Evolutionary conservation across 2,329 filamentous ascomycete genomes (phyloP).

Genomic region (Dothideomycetes sp.): DNA sequence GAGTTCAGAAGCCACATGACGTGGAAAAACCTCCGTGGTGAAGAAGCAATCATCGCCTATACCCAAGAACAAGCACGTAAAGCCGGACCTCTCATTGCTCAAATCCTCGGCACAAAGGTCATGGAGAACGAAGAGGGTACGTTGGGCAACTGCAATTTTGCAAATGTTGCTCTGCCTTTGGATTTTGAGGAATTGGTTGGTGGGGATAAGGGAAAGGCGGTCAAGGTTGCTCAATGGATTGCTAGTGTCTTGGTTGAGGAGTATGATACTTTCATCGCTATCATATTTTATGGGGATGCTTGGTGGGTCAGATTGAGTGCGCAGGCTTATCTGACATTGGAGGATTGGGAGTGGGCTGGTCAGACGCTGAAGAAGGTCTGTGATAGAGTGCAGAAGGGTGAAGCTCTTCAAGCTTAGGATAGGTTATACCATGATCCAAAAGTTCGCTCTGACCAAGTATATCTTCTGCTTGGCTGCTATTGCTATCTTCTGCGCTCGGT

Average conservation of each 20-base stretch:
- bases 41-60: slow-evolving; percentile 59
- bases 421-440: too few relatives aligned
- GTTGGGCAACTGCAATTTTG: slow-evolving; percentile 58
- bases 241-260: slow-evolving; percentile 35
- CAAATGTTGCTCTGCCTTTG: slow-evolving; percentile 66
- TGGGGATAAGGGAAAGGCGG: slow-evolving; percentile 23
- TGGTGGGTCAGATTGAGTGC: slow-evolving; percentile 68
- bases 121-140: slow-evolving; percentile 57
- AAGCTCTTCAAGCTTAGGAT: slow-evolving; percentile 18
- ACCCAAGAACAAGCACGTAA: slow-evolving; percentile 52
- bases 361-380: slow-evolving; percentile 50
- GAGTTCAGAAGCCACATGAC: slow-evolving; percentile 51
- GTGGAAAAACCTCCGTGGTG: slow-evolving; percentile 45
- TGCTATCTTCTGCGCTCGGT: too few relatives aligned
- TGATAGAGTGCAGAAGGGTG: slow-evolving; percentile 40
- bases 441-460: too few relatives aligned
- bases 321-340: slow-evolving; percentile 73
- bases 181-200: slow-evolving; percentile 28
- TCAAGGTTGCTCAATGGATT: slow-evolving; percentile 35
- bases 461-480: too few relatives aligned
- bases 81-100: slow-evolving; percentile 53
- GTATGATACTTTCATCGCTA: slow-evolving; percentile 64
- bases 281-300: slow-evolving; percentile 51
- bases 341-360: slow-evolving; percentile 67
- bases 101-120: slow-evolving; percentile 58